A percentile compares a stretch with the other conserved stretches of the same genome.
phyloP scores from a whole-genome alignment of 257 asterid species.

The Solanum stenotomum region DNA sequence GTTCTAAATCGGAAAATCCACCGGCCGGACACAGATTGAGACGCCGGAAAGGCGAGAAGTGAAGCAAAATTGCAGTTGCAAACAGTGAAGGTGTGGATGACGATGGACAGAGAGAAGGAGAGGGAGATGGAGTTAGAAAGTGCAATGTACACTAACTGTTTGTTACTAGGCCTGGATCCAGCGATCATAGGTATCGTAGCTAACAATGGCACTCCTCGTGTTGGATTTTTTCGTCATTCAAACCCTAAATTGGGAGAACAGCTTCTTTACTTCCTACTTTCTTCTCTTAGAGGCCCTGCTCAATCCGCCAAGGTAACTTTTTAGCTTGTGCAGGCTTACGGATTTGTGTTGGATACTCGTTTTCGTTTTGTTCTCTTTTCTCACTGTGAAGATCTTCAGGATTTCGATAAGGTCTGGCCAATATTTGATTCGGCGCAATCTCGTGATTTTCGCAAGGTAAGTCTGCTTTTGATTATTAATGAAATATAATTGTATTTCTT shows the following conservation, averaged over 20 bases:
- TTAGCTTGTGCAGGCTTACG: neutral
- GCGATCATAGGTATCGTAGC: constrained; percentile 78
- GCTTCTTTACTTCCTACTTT: constrained; percentile 82
- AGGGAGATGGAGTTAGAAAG: constrained; percentile 98
- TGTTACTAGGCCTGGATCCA: constrained; percentile 94
- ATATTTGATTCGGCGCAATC: constrained; percentile 98
- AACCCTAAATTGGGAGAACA: constrained; percentile 98
- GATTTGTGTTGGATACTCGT: neutral
- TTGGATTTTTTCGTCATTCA: constrained; percentile 93
- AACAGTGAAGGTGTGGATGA: constrained; percentile 36
- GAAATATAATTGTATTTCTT: neutral
- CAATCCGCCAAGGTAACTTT: constrained; percentile 75
- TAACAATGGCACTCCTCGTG: constrained; percentile 74
- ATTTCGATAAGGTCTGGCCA: constrained; percentile 99
- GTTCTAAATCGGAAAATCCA: neutral
- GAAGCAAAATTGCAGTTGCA: neutral
- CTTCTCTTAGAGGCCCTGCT: constrained; percentile 92
- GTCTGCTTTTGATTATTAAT: neutral
- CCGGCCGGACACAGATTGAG: neutral
- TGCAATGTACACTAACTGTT: constrained; percentile 99
- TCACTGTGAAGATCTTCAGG: constrained; percentile 42
- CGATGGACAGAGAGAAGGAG: constrained; percentile 99
- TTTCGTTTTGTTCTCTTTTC: neutral
- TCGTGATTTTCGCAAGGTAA: constrained; percentile 96
- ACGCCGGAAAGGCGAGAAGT: neutral